Base-by-base conservation (phyloP, 2,329 filamentous ascomycete species). In the Microdochium nivale region DNA sequence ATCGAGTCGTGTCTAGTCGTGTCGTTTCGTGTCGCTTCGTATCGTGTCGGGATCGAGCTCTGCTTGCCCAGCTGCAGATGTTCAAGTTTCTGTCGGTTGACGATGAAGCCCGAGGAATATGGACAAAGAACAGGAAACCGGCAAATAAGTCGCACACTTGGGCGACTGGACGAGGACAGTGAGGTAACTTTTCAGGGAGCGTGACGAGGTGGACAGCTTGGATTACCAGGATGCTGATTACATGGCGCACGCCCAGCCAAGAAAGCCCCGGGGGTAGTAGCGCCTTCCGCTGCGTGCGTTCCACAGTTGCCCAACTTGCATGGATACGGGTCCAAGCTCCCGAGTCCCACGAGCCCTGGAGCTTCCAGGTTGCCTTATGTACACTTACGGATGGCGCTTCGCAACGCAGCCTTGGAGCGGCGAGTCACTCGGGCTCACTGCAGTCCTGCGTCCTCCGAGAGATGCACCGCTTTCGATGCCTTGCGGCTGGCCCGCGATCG, bases 181-280 rank as follows among this genome's bases (percentile, higher is more conserved):
- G 40, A 44, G 40, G 40, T 24, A 44, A 44, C 40, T 16, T 16
- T 44, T 24, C n/a, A 44, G 40, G n/a, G 40, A 44, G 40, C 40
- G 40, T 19, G 40, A 21, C 40, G 40, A 19, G 40, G 40, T 16
- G 5, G 40, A 8, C 23, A 19, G 40, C 40, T 44, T 23, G 40
- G 21, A 19, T 58, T 47, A 66, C 71, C 37, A 69, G 68, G 8
- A 70, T 65, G 0, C 54, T 70, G 51, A 58, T 67, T 71, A 23
- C 40, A 44, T 7, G 14, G 10, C 7, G 40, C 40, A 16, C 19
- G 19, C 14, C 14, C 40, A 44, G 40, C 14, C 40, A 13, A 44
- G 19, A 19, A 16, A 44, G n/a, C 5, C 7, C 40, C n/a, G 7
- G 33, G 33, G 33, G 33, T 37, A 4, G 33, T 37, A 14, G 33